A percentile compares a stretch with the other conserved stretches of the same genome.
Evolutionary conservation across 306 rosid genomes (phyloP).

Genomic region (Hylodesmum podocarpum): DNA sequence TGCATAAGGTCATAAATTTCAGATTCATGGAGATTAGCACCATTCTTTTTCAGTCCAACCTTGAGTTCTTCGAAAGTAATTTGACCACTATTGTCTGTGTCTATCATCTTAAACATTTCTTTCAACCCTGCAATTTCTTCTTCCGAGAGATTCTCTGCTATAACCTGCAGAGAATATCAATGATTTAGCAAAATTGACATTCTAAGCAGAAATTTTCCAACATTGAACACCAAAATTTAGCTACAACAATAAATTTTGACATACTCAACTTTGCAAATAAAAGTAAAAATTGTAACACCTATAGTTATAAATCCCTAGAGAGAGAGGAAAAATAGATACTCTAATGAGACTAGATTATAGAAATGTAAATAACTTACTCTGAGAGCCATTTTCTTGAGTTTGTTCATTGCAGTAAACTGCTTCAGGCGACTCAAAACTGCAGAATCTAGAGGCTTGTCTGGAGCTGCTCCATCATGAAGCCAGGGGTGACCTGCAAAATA

Average conservation of each 20-base stretch:
- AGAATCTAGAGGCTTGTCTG: slow-evolving; percentile 85
- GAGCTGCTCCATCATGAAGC: slow-evolving; percentile 87
- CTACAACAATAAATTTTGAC: not conserved
- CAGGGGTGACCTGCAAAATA: slow-evolving; percentile 84
- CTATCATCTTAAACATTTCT: slow-evolving; percentile 84
- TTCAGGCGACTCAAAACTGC: slow-evolving; percentile 88
- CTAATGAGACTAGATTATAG: not conserved
- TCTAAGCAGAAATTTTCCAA: not conserved
- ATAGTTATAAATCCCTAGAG: not conserved
- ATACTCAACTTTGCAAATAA: not conserved
- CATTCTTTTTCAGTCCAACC: slow-evolving; percentile 69
- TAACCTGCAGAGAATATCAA: slow-evolving; percentile 51
- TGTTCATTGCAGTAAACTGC: slow-evolving; percentile 87
- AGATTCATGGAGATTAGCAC: slow-evolving; percentile 75
- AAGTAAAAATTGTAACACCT: not conserved
- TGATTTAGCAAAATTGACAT: slow-evolving; percentile 12
- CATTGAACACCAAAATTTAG: not conserved
- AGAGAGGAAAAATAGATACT: not conserved
- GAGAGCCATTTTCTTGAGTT: slow-evolving; percentile 90
- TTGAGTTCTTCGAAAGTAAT: slow-evolving; percentile 87
- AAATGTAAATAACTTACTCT: slow-evolving; percentile 55
- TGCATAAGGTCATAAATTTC: slow-evolving; percentile 80
- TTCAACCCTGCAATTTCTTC: slow-evolving; percentile 89
- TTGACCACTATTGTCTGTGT: slow-evolving; percentile 82
- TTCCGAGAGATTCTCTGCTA: slow-evolving; percentile 79